phyloP scores from a whole-genome alignment of 2,329 filamentous ascomycete genomes.

The Pyrenochaeta sp. region DNA sequence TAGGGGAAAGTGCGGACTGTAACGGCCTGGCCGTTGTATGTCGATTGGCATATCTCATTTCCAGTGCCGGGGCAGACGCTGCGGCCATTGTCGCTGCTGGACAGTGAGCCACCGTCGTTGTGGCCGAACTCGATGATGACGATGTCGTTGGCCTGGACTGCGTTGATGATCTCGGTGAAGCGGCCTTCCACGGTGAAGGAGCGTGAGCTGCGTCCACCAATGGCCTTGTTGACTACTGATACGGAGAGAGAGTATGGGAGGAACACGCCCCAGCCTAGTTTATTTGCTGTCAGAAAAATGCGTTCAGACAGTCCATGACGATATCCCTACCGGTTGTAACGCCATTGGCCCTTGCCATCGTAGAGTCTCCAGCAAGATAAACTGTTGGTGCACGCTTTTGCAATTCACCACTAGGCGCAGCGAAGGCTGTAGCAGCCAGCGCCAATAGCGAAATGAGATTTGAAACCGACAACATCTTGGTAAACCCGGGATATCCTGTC shows the following conservation, averaged over 20 bases:
- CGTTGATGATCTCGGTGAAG: constrained; percentile 64
- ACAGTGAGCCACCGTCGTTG: constrained; percentile 70
- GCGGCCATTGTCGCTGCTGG: constrained; percentile 65
- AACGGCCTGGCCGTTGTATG: constrained; percentile 60
- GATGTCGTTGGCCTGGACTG: constrained; percentile 66
- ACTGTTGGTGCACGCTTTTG: constrained; percentile 52
- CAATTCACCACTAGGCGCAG: constrained; percentile 29
- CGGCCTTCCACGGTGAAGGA: constrained; percentile 72
- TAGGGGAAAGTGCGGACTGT: constrained; percentile 67
- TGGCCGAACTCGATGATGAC: constrained; percentile 77
- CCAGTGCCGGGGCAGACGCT: constrained; percentile 66
- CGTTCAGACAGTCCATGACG: constrained; percentile 1
- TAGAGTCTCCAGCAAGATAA: constrained; percentile 68
- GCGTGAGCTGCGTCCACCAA: constrained; percentile 70
- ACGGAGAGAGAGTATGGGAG: constrained; percentile 61
- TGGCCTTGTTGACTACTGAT: constrained; percentile 68
- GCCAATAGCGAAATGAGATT: constrained; percentile 27
- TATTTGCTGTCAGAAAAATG: too few relatives aligned
- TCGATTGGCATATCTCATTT: constrained; percentile 61
- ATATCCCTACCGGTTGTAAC: constrained; percentile 49
- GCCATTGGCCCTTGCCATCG: constrained; percentile 62
- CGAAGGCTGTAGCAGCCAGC: constrained; percentile 25
- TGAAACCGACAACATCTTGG: constrained; percentile 28
- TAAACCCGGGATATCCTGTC: neutral
- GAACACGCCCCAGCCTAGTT: constrained; percentile 69